Evolutionary conservation across 768 basidiomycete species (phyloP).

Genomic region (Termitomyces sp.): DNA sequence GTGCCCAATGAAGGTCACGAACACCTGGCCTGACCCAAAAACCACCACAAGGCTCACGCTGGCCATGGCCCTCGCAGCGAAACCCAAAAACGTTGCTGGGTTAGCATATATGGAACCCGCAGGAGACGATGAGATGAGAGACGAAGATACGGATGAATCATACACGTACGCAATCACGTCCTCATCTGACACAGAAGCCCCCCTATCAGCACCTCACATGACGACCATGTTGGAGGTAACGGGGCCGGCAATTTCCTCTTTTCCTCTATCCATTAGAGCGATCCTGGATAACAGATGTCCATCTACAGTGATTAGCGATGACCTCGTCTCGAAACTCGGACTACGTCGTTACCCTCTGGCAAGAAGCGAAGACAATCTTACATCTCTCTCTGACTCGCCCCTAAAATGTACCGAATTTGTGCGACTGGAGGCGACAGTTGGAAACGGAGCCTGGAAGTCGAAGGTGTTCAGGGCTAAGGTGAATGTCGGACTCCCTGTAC

Average conservation of each 20-base stretch:
- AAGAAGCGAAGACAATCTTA: too few relatives aligned
- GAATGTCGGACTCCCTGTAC: too few relatives aligned
- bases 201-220: too few relatives aligned
- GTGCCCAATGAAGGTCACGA: background rate
- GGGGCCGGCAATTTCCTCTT: too few relatives aligned
- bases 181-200: too few relatives aligned
- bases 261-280: background rate
- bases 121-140: too few relatives aligned
- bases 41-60: background rate
- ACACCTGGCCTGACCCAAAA: background rate
- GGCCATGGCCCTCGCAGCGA: background rate
- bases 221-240: too few relatives aligned
- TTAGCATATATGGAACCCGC: background rate
- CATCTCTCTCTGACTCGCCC: conserved; percentile 10
- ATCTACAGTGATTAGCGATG: too few relatives aligned
- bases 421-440: too few relatives aligned
- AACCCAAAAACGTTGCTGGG: background rate
- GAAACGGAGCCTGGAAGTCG: too few relatives aligned
- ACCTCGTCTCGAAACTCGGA: conserved; percentile 7
- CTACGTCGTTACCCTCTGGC: conserved; percentile 12
- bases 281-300: conserved; percentile 12
- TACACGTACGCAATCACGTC: background rate
- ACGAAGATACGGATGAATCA: background rate
- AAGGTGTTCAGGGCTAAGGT: too few relatives aligned
- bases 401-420: conserved; percentile 17